Percentiles rank a stretch among this genome's conserved stretches.
Evolutionary conservation across 2,329 filamentous ascomycete species (phyloP).

Genomic region (Colletotrichum paranaense): DNA sequence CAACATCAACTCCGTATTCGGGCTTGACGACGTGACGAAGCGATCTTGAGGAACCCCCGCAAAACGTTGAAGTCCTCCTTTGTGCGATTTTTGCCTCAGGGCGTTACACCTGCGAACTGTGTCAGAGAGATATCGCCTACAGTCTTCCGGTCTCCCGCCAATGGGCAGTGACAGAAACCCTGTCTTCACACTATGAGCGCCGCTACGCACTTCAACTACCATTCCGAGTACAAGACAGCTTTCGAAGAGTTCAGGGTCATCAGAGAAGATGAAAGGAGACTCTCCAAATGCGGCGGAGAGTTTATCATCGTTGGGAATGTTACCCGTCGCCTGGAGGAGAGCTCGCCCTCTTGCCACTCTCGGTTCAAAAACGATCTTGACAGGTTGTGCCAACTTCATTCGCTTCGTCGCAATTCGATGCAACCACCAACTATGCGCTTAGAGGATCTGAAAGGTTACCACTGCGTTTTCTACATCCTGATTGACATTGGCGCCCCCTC

Average conservation of each 20-base stretch:
- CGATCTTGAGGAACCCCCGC: too few relatives aligned
- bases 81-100: too few relatives aligned
- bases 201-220: background rate
- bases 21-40: too few relatives aligned
- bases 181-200: background rate
- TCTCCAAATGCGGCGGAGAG: background rate
- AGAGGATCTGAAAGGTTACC: background rate
- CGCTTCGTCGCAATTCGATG: background rate
- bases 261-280: too few relatives aligned
- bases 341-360: background rate
- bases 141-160: too few relatives aligned
- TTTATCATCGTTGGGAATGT: slow-evolving; percentile 1
- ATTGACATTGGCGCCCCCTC: background rate
- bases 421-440: background rate
- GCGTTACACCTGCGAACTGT: too few relatives aligned
- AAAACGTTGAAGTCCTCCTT: too few relatives aligned
- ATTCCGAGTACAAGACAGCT: background rate
- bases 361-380: background rate
- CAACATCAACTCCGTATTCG: too few relatives aligned
- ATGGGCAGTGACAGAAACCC: too few relatives aligned
- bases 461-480: background rate
- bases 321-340: background rate
- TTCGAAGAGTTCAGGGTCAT: background rate
- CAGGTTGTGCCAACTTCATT: background rate
- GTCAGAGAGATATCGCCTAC: too few relatives aligned